These are phyloP conservation scores for Suhomyces kilbournensis DNA, from an alignment of 805 yeast genomes.

Conservation along the genomic window DNA sequence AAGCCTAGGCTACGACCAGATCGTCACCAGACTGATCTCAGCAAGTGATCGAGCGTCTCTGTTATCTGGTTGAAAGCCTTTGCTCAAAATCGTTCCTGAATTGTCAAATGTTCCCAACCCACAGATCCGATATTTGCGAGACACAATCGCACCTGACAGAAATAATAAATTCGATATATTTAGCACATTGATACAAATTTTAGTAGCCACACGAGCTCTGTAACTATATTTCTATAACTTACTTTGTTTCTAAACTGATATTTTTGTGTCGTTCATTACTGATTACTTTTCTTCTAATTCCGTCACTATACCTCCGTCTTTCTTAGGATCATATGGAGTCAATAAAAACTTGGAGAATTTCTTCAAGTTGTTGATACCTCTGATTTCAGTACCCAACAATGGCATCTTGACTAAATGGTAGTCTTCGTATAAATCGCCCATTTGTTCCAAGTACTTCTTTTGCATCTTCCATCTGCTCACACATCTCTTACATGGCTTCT, in stretches of 20 bases:
- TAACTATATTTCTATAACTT: not conserved
- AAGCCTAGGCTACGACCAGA: not conserved
- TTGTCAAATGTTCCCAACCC: not conserved
- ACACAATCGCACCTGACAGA: not conserved
- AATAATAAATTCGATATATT: not conserved
- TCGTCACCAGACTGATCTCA: not conserved
- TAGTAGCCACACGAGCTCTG: not conserved
- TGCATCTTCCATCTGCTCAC: slow-evolving; percentile 94
- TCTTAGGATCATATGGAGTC: slow-evolving; percentile 69
- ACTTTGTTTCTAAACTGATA: too few species aligned
- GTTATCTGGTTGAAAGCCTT: not conserved
- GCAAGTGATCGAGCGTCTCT: not conserved
- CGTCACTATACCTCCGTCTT: slow-evolving; percentile 51
- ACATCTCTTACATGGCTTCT: slow-evolving; percentile 81
- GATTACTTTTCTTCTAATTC: slow-evolving; percentile 49
- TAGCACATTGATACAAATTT: not conserved
- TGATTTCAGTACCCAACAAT: slow-evolving; percentile 86
- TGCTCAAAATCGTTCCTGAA: not conserved
- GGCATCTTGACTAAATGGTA: slow-evolving; percentile 97
- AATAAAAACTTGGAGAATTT: slow-evolving; percentile 80
- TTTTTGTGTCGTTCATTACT: not conserved
- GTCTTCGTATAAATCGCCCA: slow-evolving; percentile 94
- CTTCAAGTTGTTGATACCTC: slow-evolving; percentile 85
- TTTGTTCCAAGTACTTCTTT: slow-evolving; percentile 89
- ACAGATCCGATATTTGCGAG: not conserved